Evolutionary conservation across 306 rosid species (phyloP).

Genomic region (Lithocarpus polystachyus): DNA sequence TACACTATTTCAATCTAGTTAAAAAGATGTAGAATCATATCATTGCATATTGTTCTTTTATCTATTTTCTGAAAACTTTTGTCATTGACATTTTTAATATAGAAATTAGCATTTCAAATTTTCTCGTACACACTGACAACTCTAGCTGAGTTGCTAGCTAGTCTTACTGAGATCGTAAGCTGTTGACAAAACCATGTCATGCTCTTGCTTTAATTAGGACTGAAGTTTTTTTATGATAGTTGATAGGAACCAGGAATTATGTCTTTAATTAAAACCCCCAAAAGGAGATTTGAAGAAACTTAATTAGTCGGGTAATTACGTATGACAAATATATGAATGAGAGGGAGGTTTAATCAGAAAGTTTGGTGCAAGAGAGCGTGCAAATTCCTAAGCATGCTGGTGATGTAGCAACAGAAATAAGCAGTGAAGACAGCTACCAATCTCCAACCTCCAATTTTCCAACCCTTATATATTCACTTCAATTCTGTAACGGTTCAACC

Average conservation of each 20-base stretch:
- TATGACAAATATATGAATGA: slow-evolving; percentile 53
- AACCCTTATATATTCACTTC: slow-evolving; percentile 34
- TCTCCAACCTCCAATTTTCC: slow-evolving; percentile 51
- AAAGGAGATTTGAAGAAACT: slow-evolving; percentile 68
- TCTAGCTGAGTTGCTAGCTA: background rate
- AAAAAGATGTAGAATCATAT: background rate
- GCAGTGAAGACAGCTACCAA: slow-evolving; percentile 51
- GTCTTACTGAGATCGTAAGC: background rate
- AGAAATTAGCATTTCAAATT: background rate
- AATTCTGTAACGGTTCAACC: slow-evolving; percentile 26
- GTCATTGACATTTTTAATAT: background rate
- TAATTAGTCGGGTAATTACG: background rate
- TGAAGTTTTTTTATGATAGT: slow-evolving; percentile 8
- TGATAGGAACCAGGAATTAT: slow-evolving; percentile 24
- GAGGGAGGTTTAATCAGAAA: slow-evolving; percentile 97
- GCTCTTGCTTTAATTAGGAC: background rate
- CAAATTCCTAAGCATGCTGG: slow-evolving; percentile 51
- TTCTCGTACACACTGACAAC: background rate
- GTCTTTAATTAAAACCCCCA: slow-evolving; percentile 31
- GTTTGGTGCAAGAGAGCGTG: slow-evolving; percentile 82
- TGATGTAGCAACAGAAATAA: slow-evolving; percentile 81
- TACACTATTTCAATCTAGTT: background rate
- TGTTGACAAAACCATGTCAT: background rate
- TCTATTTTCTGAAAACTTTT: background rate
- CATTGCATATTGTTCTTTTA: background rate